Base-by-base conservation (phyloP, 2,329 filamentous ascomycete genomes). In the Phyllosticta ampelicida region DNA sequence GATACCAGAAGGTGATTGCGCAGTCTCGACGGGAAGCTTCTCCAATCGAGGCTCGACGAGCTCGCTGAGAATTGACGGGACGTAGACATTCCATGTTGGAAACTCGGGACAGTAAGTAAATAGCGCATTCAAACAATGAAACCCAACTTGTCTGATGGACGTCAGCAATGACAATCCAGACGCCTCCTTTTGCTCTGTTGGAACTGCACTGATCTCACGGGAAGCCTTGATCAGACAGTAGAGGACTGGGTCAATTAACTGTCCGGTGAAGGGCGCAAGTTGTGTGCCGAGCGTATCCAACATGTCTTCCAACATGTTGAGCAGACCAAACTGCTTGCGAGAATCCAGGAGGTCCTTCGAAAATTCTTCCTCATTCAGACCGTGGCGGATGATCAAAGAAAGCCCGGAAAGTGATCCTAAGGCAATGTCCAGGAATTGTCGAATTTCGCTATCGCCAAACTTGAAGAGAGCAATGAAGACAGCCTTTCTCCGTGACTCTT, bases 281-380 rank as follows among this genome's bases (percentile, higher is more conserved):
- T 85, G 86, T 5, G 81, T 83, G 56, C 91, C 90, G 36, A 97
- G 80, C 56, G 94, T 90, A 59, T 87, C 86, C 60, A 97, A 84
- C 69, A 97, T 83, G 10, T 92, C 85, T 60, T 90, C 86, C 54
- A 94, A 79, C 89, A 97, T 94, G 68, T 95, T 95, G 55, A 96
- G 75, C 68, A 96, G 84, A 76, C 95, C 94, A 60, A 94, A 81
- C 71, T 96, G 92, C 71, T 91, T 94, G 65, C 91, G 83, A 10
- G 81, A 74, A 16, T 82, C 80, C 23, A 91, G 73, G 11, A 86
- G 62, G 51, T 88, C 81, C 26, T 78, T 73, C 1, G 77, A 70
- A 53, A 90, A 80, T 0, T 78, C 68, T 58, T 79, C 75, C 54
- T 81, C 76, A 2, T 80, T 73, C 6, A 83, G 65, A 5, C 73